phyloP scores from a whole-genome alignment of 768 basidiomycete species.

The Hemileccinum rubropunctum region DNA sequence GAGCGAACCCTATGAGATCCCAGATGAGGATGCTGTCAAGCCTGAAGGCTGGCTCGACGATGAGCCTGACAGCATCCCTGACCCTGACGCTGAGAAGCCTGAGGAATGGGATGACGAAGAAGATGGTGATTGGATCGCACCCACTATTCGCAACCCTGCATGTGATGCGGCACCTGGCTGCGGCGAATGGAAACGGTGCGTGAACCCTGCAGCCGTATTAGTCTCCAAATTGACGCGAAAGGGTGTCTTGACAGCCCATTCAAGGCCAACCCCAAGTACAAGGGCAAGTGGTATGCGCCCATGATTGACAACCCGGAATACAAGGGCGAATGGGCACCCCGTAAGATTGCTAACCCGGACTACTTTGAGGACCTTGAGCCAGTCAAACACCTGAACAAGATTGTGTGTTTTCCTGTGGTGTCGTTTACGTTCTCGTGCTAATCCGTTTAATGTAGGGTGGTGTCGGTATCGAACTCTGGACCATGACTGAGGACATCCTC shows the following conservation, averaged over 20 bases:
- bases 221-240: background rate
- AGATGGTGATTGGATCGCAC: conserved; percentile 97
- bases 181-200: conserved; percentile 86
- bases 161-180: conserved; percentile 91
- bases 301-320: conserved; percentile 96
- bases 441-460: conserved; percentile 57
- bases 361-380: conserved; percentile 89
- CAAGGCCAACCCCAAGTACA: conserved; percentile 93
- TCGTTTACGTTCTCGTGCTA: background rate
- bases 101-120: conserved; percentile 99
- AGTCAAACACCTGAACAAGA: conserved; percentile 79
- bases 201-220: background rate
- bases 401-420: conserved; percentile 48
- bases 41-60: conserved; percentile 96
- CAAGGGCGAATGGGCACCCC: conserved; percentile 92
- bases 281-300: conserved; percentile 97
- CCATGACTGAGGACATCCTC: conserved; percentile 95
- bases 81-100: conserved; percentile 92
- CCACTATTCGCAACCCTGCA: conserved; percentile 84
- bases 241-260: conserved; percentile 48
- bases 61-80: conserved; percentile 75
- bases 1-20: conserved; percentile 89
- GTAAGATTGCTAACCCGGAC: conserved; percentile 85
- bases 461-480: conserved; percentile 98
- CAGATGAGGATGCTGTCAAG: conserved; percentile 82